Percentiles rank a stretch among this genome's conserved stretches.
These are phyloP conservation scores for Aspergillus calidoustus DNA, from an alignment of 2,329 filamentous ascomycete species.

Conservation along the genomic window DNA sequence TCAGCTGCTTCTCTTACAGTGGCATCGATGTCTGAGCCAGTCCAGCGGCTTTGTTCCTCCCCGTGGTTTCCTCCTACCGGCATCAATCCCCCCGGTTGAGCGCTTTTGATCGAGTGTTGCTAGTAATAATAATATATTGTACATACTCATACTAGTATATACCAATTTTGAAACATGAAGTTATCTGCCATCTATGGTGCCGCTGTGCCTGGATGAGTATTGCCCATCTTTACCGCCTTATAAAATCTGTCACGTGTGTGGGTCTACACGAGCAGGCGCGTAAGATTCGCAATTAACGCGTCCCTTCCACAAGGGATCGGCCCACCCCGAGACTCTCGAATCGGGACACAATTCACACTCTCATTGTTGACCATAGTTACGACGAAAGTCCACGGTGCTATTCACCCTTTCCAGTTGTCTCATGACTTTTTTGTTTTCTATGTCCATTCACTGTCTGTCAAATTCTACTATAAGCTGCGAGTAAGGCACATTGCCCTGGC, in stretches of 20 bases:
- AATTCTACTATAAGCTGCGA: background rate
- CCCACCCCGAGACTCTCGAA: conserved; percentile 5
- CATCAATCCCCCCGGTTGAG: conserved; percentile 15
- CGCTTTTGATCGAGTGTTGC: conserved; percentile 21
- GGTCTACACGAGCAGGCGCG: conserved; percentile 3
- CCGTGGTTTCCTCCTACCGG: conserved; percentile 13
- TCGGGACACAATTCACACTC: conserved; percentile 4
- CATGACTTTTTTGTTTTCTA: background rate
- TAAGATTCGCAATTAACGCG: conserved; percentile 9
- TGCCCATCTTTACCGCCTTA: background rate
- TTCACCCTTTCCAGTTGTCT: background rate
- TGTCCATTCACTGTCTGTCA: background rate
- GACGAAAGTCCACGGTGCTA: background rate
- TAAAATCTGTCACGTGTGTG: conserved; percentile 6
- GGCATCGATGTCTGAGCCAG: background rate
- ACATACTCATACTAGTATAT: conserved; percentile 17
- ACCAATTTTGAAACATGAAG: conserved; percentile 6
- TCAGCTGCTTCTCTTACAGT: background rate
- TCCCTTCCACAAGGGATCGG: conserved; percentile 6
- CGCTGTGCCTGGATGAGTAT: background rate
- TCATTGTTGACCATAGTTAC: conserved; percentile 1
- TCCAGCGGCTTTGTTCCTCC: background rate
- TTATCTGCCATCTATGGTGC: background rate
- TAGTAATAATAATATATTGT: conserved; percentile 33
- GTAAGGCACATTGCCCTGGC: background rate